phyloP scores from a whole-genome alignment of 768 basidiomycete species.

The Tulasnella sp. region DNA sequence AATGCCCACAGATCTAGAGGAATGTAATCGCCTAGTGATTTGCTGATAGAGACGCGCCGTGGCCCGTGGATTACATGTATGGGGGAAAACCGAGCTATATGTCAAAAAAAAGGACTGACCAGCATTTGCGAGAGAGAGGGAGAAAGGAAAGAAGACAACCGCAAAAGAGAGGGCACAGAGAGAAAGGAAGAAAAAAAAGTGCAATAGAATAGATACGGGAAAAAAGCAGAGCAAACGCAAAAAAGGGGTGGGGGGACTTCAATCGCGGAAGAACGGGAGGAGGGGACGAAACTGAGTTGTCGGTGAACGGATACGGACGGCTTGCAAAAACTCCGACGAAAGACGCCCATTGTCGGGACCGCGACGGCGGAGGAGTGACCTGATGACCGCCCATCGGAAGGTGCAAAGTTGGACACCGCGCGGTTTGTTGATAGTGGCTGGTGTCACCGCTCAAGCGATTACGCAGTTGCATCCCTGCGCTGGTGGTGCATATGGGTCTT shows the following conservation, averaged over 20 bases:
- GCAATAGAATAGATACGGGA: not conserved
- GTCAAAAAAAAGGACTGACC: slow-evolving; percentile 9
- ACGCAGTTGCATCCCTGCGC: slow-evolving; percentile 56
- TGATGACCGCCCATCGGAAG: not conserved
- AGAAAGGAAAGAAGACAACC: not conserved
- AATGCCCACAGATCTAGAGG: not conserved
- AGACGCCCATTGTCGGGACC: not conserved
- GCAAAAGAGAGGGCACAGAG: not conserved
- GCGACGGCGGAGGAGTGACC: not conserved
- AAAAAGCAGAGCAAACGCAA: not conserved
- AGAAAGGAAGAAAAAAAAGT: not conserved
- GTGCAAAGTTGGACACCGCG: not conserved
- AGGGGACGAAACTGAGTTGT: not conserved
- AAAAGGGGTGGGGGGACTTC: not conserved
- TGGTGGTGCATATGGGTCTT: slow-evolving; percentile 86
- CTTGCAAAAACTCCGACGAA: not conserved
- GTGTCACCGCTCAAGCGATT: slow-evolving; percentile 39
- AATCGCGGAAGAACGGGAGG: not conserved
- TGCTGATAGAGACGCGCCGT: not conserved
- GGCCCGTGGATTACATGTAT: slow-evolving; percentile 3
- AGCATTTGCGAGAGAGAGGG: not conserved
- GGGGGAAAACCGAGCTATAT: not conserved
- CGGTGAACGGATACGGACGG: not conserved
- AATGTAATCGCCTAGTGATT: not conserved
- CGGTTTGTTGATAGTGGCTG: not conserved